Evolutionary conservation across 2,329 filamentous ascomycete species (phyloP), one percentile per base, ranked within the genome.

Genomic region (Catunica adiposa): DNA sequence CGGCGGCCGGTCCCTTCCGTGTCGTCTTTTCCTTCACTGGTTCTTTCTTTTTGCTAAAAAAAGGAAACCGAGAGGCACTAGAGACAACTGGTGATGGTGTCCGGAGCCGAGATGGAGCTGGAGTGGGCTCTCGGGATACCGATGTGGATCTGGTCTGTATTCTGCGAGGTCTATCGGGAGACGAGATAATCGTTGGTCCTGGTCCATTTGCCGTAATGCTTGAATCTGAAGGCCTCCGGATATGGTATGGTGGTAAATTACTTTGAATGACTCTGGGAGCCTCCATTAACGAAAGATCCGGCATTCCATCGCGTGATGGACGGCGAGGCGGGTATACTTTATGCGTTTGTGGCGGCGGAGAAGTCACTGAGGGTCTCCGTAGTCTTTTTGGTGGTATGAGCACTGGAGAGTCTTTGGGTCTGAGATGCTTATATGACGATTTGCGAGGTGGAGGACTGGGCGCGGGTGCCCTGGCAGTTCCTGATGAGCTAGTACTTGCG

Each of bases 1-100:
- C 90, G 42, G 90, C 90, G 15, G 78, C 80, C 22, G 90, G 90
- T 0, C 90, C 89, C 67, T 88, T 90, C 26, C 84, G 52, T n/a
- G 23, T 77, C 23, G 64, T 60, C 76, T 80, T 25, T n/a, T 51
- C 26, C 23, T 29, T 26, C 4, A 76, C 65, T 0, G 78, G 73
- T 0, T 78, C 73, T 66, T 87, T 94, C 14, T 80, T 80, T 61
- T 84, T 79, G 7, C 82, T 74, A 62, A 95, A 94, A 55, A 95
- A 75, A 1, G 84, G 83, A 65, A 95, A 92, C 1, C 84, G 78
- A 6, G 78, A 74, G 61, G 71, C 74, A 38, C 80, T 78, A 11
- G 77, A 75, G 8, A 73, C 74, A 3, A 63, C 60, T 1, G 80
- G 78, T 59, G 74, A 81, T 57, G 71, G 79, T 42, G 70, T 70